Evolutionary conservation across 2,329 filamentous ascomycete species (phyloP), one percentile per base, ranked within the genome.

Genomic region (Pseudomassariella vexata): DNA sequence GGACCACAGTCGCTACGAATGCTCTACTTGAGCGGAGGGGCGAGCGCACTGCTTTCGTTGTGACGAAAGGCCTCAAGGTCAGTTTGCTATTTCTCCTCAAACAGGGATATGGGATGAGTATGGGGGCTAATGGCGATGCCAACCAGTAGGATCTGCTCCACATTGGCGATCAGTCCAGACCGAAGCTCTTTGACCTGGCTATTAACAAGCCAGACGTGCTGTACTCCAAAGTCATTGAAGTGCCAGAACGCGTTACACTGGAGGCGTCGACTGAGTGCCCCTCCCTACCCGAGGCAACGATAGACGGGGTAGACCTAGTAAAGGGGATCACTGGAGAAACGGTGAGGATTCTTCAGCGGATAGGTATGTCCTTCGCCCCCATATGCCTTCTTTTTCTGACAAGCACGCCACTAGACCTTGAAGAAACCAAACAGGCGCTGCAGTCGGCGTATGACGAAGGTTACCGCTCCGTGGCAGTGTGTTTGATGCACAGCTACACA

Each of bases 1-100:
- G 82, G 10, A 87, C 82, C 2, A 86, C 82, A 0, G 79, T 86
- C 6, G 82, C 81, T 2, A 86, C 82, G 0, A 87, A 86, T 57
- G 81, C 82, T 1, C 57, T 86, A 16, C 60, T 87, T 2, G 80
- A 85, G 48, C 61, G 81, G 15, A 86, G 86, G 51, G 82, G 82
- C 16, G 80, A 84, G 48, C 69, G 68, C 32, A 82, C 82, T 45
- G 82, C 79, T 3, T 70, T 87, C 50, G 65, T 85, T 5, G 78
- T 84, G 3, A 85, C 79, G 1, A 79, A 79, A 41, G 81, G 80
- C 5, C 38, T 43, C 21, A 30, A 30, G 16, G 28, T 30, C 14
- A 12, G 28, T 6, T n/a, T n/a, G n/a, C n/a, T n/a, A n/a, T n/a
- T n/a, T n/a, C n/a, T n/a, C n/a, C n/a, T n/a, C n/a, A n/a, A n/a